Base-by-base conservation (phyloP, 2,329 filamentous ascomycete species). In the Nannizziopsis barbatae region DNA sequence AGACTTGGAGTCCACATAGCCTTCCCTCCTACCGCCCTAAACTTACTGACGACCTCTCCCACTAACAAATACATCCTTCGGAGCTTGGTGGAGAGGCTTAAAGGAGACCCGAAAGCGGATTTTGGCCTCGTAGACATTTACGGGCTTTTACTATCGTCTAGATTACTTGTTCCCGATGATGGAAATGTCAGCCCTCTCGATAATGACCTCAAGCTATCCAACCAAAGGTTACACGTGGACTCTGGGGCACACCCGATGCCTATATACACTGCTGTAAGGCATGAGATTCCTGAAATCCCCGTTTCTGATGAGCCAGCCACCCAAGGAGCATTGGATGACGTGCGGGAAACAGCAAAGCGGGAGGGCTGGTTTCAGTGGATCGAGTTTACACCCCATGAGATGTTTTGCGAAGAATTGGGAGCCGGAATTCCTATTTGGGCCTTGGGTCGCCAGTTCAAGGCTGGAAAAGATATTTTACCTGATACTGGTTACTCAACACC, bases 361-460 rank as follows among this genome's bases (percentile, higher is more conserved):
- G 84, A 93, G 59, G 76, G 87, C 2, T 96, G 89, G 86, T 98
- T 96, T 58, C 90, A 98, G 59, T 96, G 92, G 90, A 95, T 92
- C 57, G 92, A 98, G 60, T 84, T 90, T 58, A 93, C 87, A 0
- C 90, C 90, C 0, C 95, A 93, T 60, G 90, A 96, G 63, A 83
- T 95, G 62, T 95, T 92, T 65, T 95, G 88, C 57, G 90, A 96
- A 65, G 90, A 95, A 60, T 81, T 95, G 44, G 76, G 77, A 18
- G 88, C 90, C 1, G 90, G 92, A 2, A 95, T 98, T 52, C 92
- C 92, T 0, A 95, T 86, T 0, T 98, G 90, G 88, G 86, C 88
- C 5, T 71, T 96, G 51, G 92, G 92, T 2, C 78, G 92, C 40
- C 81, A 77, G 50, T 98, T 95, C 64, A 71, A 84, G 31, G 74